Percentiles rank a stretch among this genome's conserved stretches.
Conservation (phyloP, 2,329 filamentous ascomycete species). For the Penicillium sp. region DNA sequence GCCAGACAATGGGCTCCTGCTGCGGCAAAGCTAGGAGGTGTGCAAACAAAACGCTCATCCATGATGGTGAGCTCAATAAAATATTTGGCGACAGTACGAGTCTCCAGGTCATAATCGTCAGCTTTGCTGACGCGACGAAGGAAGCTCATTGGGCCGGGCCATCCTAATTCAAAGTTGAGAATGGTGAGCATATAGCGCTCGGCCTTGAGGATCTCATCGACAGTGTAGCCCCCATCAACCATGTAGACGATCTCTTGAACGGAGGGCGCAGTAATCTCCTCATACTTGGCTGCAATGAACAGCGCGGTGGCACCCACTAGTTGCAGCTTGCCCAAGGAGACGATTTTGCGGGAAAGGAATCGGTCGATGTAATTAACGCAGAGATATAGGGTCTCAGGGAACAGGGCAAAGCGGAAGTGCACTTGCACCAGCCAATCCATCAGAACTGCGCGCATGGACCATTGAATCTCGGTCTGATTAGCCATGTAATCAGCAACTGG, state of each 20-base stretch:
- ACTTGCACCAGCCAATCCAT: constrained; percentile 99
- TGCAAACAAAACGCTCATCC: constrained; percentile 95
- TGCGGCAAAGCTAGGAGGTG: constrained; percentile 84
- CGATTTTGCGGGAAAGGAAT: constrained; percentile 90
- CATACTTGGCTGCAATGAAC: constrained; percentile 95
- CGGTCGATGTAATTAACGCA: constrained; percentile 97
- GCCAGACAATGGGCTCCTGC: constrained; percentile 92
- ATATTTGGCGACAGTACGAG: constrained; percentile 93
- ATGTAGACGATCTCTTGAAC: constrained; percentile 96
- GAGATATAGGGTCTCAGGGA: constrained; percentile 93
- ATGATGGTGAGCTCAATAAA: constrained; percentile 96
- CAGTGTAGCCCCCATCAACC: constrained; percentile 88
- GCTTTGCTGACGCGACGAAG: constrained; percentile 95
- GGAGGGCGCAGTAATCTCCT: constrained; percentile 97
- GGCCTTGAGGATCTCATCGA: constrained; percentile 92
- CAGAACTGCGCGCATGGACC: constrained; percentile 96
- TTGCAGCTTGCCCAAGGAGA: constrained; percentile 92
- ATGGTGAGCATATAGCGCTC: constrained; percentile 98
- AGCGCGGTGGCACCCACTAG: constrained; percentile 94
- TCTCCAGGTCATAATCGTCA: constrained; percentile 95
- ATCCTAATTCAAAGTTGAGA: constrained; percentile 92
- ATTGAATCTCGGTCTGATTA: constrained; percentile 93
- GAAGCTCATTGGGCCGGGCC: constrained; percentile 99
- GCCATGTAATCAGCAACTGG: constrained; percentile 97
- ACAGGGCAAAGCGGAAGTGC: constrained; percentile 83